Evolutionary conservation across 2,329 filamentous ascomycete species (phyloP).

Genomic region (Lasiodiplodia sp.): DNA sequence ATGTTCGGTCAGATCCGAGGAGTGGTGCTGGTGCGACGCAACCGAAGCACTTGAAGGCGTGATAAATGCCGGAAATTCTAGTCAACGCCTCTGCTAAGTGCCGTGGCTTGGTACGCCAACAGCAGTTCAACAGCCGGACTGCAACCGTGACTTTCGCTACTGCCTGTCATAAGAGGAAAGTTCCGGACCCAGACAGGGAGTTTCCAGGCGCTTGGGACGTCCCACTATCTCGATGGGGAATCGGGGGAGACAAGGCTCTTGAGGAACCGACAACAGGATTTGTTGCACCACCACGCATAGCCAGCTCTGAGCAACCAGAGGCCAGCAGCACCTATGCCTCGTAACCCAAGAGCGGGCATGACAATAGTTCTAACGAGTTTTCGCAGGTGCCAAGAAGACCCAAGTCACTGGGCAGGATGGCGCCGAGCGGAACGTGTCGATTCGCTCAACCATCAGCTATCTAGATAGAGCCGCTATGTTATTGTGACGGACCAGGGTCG

Average conservation of each 20-base stretch:
- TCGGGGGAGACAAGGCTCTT: neutral
- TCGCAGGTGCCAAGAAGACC: slow-evolving; percentile 17
- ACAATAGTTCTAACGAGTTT: slow-evolving; percentile 3
- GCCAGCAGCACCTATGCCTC: neutral
- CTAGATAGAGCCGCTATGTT: slow-evolving; percentile 5
- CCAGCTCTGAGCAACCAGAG: neutral
- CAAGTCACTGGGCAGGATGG: slow-evolving; percentile 10
- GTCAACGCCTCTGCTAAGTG: neutral
- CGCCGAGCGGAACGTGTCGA: neutral
- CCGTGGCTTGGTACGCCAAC: neutral
- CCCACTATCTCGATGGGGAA: neutral
- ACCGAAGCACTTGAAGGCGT: slow-evolving; percentile 1
- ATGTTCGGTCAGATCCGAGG: slow-evolving; percentile 1
- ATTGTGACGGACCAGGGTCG: slow-evolving; percentile 6
- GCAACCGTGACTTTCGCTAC: slow-evolving; percentile 2
- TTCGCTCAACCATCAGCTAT: neutral
- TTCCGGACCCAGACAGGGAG: slow-evolving; percentile 10
- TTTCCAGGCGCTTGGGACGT: neutral
- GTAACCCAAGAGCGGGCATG: neutral
- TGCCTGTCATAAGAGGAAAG: neutral
- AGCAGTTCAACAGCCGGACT: neutral
- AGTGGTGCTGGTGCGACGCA: neutral
- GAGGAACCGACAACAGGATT: neutral
- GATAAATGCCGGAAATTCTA: neutral
- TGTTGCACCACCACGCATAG: neutral